Evolutionary conservation across 345 rosid genomes (phyloP).

Genomic region (Eucalyptus pauciflora): DNA sequence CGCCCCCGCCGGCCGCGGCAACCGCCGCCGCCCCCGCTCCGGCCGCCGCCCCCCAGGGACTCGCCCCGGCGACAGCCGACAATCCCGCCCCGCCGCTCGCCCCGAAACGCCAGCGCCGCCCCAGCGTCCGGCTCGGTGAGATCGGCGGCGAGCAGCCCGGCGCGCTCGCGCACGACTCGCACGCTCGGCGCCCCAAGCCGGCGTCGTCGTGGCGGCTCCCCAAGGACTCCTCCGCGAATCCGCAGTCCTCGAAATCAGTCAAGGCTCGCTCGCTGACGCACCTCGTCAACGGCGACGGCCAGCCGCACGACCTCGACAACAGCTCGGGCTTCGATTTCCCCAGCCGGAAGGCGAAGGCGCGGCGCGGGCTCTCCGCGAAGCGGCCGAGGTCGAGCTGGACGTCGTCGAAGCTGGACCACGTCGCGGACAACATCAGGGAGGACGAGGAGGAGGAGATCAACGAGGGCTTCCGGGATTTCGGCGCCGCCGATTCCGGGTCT

Average conservation of each 20-base stretch:
- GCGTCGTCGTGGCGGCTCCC: conserved; percentile 27
- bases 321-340: conserved; percentile 4
- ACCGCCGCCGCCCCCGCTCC: neutral
- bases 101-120: conserved; percentile 56
- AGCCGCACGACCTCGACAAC: neutral
- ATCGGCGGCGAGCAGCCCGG: conserved; percentile 50
- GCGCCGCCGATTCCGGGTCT: conserved; percentile 30
- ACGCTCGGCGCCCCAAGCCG: conserved; percentile 31
- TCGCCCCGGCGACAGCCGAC: conserved; percentile 7
- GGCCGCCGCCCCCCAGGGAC: neutral
- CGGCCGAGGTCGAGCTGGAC: conserved; percentile 40
- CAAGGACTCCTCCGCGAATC: conserved; percentile 14
- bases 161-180: conserved; percentile 17
- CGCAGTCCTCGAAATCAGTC: conserved; percentile 14
- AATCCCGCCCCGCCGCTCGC: conserved; percentile 10
- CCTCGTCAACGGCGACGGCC: conserved; percentile 38
- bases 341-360: conserved; percentile 18
- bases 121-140: conserved; percentile 68
- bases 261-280: conserved; percentile 53
- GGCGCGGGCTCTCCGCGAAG: conserved; percentile 21
- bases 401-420: conserved; percentile 24
- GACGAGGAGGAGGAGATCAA: conserved; percentile 23
- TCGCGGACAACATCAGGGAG: conserved; percentile 9
- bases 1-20: neutral
- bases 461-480: conserved; percentile 29